Percentiles rank a stretch among this genome's conserved stretches.
Evolutionary conservation across 345 rosid species (phyloP).

Genomic region (Pseudoturritis turrita): DNA sequence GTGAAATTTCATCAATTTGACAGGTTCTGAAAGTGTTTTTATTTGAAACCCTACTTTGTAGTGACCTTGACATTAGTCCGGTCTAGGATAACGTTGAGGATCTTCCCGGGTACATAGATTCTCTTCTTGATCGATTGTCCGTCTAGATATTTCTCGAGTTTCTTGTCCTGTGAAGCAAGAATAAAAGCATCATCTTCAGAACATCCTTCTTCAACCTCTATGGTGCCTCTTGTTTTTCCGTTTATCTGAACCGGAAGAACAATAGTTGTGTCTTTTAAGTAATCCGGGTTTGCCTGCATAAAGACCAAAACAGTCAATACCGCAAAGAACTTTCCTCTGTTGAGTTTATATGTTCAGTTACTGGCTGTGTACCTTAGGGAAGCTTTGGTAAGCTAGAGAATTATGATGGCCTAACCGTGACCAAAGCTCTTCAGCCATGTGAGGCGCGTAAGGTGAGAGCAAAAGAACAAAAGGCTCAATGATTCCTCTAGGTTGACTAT

Average conservation of each 20-base stretch:
- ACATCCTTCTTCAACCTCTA: slow-evolving; percentile 80
- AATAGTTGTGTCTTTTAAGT: slow-evolving; percentile 60
- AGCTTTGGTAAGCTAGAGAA: slow-evolving; percentile 64
- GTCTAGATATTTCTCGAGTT: slow-evolving; percentile 55
- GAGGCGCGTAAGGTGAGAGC: slow-evolving; percentile 92
- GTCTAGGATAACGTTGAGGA: slow-evolving; percentile 75
- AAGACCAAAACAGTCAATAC: slow-evolving; percentile 13
- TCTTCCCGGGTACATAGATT: slow-evolving; percentile 83
- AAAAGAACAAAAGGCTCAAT: slow-evolving; percentile 68
- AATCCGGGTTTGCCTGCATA: slow-evolving; percentile 66
- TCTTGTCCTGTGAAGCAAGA: slow-evolving; percentile 59
- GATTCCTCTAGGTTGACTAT: slow-evolving; percentile 59
- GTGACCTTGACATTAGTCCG: slow-evolving; percentile 53
- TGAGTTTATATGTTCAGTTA: not conserved
- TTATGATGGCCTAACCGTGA: slow-evolving; percentile 58
- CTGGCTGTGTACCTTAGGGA: slow-evolving; percentile 49
- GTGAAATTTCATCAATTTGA: not conserved
- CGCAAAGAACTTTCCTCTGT: not conserved
- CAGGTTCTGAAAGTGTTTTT: not conserved
- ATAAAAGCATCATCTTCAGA: slow-evolving; percentile 77
- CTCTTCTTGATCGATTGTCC: slow-evolving; percentile 64
- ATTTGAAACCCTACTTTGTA: slow-evolving; percentile 9
- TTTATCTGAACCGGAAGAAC: slow-evolving; percentile 88
- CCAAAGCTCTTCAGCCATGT: slow-evolving; percentile 98
- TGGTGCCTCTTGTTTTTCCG: slow-evolving; percentile 93